These are phyloP conservation scores for Microbotryum lychnidis-dioicae DNA, from an alignment of 1,284 basidiomycete genomes.

Conservation along the genomic window DNA sequence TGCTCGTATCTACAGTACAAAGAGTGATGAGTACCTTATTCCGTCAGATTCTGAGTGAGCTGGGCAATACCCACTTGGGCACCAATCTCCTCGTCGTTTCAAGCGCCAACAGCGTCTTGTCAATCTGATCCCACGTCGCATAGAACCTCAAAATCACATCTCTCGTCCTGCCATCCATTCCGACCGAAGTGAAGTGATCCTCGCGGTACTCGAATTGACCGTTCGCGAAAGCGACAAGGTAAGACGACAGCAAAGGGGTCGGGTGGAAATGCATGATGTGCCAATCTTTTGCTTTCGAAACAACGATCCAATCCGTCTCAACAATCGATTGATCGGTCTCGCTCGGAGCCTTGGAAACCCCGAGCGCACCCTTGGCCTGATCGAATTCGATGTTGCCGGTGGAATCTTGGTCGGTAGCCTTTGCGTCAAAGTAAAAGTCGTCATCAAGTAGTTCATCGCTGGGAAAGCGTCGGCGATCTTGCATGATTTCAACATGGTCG, in stretches of 20 bases:
- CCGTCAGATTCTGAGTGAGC: too few species aligned
- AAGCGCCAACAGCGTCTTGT: conserved; percentile 64
- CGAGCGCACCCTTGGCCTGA: conserved; percentile 25
- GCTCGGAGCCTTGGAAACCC: too few species aligned
- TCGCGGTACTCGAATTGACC: conserved; percentile 70
- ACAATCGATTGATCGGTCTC: too few species aligned
- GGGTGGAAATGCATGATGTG: conserved; percentile 36
- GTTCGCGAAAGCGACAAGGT: conserved; percentile 86
- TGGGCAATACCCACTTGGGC: conserved; percentile 42
- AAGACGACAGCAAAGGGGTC: conserved; percentile 65
- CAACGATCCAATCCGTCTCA: too few species aligned
- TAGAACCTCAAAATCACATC: conserved; percentile 78
- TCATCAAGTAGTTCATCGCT: neutral
- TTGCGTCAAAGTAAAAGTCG: conserved; percentile 31
- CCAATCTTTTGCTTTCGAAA: conserved; percentile 33
- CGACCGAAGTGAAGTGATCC: conserved; percentile 65
- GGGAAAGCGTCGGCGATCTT: conserved; percentile 8
- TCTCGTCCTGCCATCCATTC: conserved; percentile 56
- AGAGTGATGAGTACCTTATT: too few species aligned
- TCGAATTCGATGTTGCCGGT: conserved; percentile 30
- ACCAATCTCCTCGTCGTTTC: conserved; percentile 80
- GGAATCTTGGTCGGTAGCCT: conserved; percentile 39
- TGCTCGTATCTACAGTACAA: conserved; percentile 61
- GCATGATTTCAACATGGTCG: conserved; percentile 49
- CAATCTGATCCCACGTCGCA: conserved; percentile 75